Percentiles rank a stretch among this genome's conserved stretches.
These are phyloP conservation scores for Rhipidocladum racemiflorum DNA, from an alignment of 176 grass and related monocot genomes.

Conservation along the genomic window DNA sequence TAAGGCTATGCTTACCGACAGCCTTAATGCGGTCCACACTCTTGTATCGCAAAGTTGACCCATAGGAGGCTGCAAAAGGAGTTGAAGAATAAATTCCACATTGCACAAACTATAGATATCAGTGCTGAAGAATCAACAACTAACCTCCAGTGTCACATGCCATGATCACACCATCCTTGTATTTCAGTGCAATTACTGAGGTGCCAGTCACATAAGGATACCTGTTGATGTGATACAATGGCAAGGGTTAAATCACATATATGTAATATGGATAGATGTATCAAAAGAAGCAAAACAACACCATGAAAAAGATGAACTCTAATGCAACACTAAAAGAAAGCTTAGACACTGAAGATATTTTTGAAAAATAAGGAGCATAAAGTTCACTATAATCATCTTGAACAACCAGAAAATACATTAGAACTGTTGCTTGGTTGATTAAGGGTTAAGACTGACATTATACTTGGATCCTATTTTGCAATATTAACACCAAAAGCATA, in stretches of 20 bases:
- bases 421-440: neutral
- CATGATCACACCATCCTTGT: slow-evolving; percentile 93
- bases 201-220: slow-evolving; percentile 96
- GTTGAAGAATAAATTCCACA: slow-evolving; percentile 20
- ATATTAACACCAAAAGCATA: neutral
- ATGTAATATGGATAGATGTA: neutral
- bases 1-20: slow-evolving; percentile 88
- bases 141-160: slow-evolving; percentile 89
- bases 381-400: neutral
- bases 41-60: slow-evolving; percentile 98
- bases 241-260: slow-evolving; percentile 16
- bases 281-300: neutral
- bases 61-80: slow-evolving; percentile 70
- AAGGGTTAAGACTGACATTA: neutral
- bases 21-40: slow-evolving; percentile 88
- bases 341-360: neutral
- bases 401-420: neutral
- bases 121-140: neutral
- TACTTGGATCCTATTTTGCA: neutral
- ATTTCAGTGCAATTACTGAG: slow-evolving; percentile 94
- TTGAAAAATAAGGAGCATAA: neutral
- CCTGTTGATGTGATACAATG: slow-evolving; percentile 42
- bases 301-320: neutral
- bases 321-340: neutral
- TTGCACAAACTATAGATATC: neutral